Conservation (phyloP, 2,329 filamentous ascomycete genomes). For the Clathrospora elynae region DNA sequence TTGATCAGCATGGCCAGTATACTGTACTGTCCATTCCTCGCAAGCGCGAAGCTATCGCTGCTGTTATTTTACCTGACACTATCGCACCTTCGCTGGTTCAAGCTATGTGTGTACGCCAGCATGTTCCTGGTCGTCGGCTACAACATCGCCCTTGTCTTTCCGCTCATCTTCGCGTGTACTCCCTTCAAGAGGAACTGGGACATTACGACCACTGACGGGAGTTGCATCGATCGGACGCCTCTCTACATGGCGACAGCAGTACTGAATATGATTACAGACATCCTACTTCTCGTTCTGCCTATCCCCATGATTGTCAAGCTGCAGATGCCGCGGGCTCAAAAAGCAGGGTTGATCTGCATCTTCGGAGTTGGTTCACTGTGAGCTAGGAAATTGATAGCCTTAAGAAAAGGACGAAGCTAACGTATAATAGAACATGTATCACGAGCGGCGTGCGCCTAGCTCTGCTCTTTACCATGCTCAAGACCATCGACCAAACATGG, state of each 20-base stretch:
- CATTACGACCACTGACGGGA: slow-evolving; percentile 18
- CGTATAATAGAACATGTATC: slow-evolving; percentile 8
- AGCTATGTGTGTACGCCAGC: slow-evolving; percentile 15
- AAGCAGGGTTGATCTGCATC: slow-evolving; percentile 23
- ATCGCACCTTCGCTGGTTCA: slow-evolving; percentile 19
- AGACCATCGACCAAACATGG: slow-evolving; percentile 18
- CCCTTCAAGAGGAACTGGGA: slow-evolving; percentile 26
- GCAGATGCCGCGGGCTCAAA: slow-evolving; percentile 22
- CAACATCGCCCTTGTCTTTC: slow-evolving; percentile 26
- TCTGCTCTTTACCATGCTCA: slow-evolving; percentile 16
- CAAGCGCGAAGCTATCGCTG: slow-evolving; percentile 29
- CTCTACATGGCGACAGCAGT: slow-evolving; percentile 30
- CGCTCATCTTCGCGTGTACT: slow-evolving; percentile 28
- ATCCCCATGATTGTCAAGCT: slow-evolving; percentile 27
- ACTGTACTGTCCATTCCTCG: slow-evolving; percentile 21
- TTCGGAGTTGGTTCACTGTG: slow-evolving; percentile 26
- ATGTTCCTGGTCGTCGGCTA: slow-evolving; percentile 30
- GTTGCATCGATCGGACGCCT: slow-evolving; percentile 24
- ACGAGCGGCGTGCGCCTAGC: slow-evolving; percentile 15
- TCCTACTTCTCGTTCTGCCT: slow-evolving; percentile 23
- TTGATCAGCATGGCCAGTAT: slow-evolving; percentile 14
- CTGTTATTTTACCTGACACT: slow-evolving; percentile 26
- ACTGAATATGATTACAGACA: slow-evolving; percentile 27
- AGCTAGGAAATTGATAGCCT: background rate
- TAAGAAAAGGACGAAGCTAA: background rate